phyloP scores from a whole-genome alignment of 805 yeast genomes.

The Pichia rugopelliculosa region DNA sequence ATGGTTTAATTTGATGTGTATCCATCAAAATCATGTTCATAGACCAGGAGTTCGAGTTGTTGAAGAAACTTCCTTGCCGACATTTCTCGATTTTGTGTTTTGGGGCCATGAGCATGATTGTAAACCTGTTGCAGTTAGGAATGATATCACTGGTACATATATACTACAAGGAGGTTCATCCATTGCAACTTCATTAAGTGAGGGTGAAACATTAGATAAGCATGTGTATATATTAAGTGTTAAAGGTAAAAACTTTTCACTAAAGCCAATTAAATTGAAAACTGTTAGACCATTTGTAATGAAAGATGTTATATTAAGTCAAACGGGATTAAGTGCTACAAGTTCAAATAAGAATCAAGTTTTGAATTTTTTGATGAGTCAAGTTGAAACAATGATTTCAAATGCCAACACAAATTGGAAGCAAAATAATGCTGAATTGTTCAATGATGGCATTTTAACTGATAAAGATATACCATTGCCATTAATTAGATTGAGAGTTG shows the following conservation, averaged over 20 bases:
- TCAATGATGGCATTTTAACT: slow-evolving; percentile 21
- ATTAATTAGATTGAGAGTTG: slow-evolving; percentile 72
- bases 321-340: slow-evolving; percentile 52
- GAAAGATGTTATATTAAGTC: slow-evolving; percentile 52
- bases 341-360: slow-evolving; percentile 55
- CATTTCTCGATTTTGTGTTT: slow-evolving; percentile 69
- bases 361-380: slow-evolving; percentile 46
- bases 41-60: slow-evolving; percentile 75
- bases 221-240: slow-evolving; percentile 66
- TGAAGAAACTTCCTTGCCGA: slow-evolving; percentile 80
- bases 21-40: slow-evolving; percentile 86
- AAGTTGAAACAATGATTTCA: slow-evolving; percentile 61
- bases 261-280: slow-evolving; percentile 56
- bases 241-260: slow-evolving; percentile 44
- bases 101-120: slow-evolving; percentile 99
- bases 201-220: slow-evolving; percentile 74
- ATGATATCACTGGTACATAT: slow-evolving; percentile 56
- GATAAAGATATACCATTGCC: slow-evolving; percentile 63
- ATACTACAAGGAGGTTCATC: slow-evolving; percentile 92
- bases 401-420: slow-evolving; percentile 49
- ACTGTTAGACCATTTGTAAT: slow-evolving; percentile 80
- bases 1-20: slow-evolving; percentile 81
- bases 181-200: slow-evolving; percentile 82
- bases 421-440: slow-evolving; percentile 21
- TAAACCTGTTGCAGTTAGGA: slow-evolving; percentile 56